Percentiles rank a stretch among this genome's conserved stretches.
phyloP scores from a whole-genome alignment of 352 stramenopile genomes.

The Phytophthora hibernalis region DNA sequence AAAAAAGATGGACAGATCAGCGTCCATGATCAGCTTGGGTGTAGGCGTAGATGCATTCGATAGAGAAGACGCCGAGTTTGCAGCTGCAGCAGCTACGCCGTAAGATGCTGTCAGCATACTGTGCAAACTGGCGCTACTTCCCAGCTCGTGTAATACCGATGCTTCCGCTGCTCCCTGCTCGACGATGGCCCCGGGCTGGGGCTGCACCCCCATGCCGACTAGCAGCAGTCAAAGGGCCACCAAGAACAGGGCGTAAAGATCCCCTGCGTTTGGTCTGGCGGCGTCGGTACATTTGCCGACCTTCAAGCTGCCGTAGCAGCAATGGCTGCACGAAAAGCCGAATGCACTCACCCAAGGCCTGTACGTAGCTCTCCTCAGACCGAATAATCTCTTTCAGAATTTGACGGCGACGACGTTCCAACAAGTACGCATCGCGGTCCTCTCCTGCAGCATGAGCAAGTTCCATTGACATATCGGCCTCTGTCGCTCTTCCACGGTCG shows the following conservation, averaged over 20 bases:
- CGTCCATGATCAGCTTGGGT: conserved; percentile 78
- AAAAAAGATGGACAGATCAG: conserved; percentile 89
- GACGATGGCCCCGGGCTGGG: conserved; percentile 27
- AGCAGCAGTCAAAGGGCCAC: conserved; percentile 30
- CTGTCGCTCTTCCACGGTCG: conserved; percentile 36
- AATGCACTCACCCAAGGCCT: conserved; percentile 85
- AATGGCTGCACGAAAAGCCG: conserved; percentile 85
- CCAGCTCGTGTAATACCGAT: conserved; percentile 43
- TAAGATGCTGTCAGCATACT: conserved; percentile 47
- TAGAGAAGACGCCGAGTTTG: conserved; percentile 35
- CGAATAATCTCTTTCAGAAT: conserved; percentile 88
- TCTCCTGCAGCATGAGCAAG: conserved; percentile 32
- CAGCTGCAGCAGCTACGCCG: conserved; percentile 32
- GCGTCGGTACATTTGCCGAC: conserved; percentile 67
- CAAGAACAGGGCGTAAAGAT: conserved; percentile 57
- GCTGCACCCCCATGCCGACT: conserved; percentile 1
- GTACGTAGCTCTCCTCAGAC: conserved; percentile 86
- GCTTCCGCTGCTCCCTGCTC: conserved; percentile 43
- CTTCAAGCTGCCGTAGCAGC: conserved; percentile 80
- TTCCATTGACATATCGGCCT: conserved; percentile 44
- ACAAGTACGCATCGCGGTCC: conserved; percentile 61
- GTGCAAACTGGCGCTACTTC: conserved; percentile 58
- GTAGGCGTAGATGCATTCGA: conserved; percentile 27
- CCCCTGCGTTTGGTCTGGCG: conserved; percentile 74
- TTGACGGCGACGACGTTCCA: conserved; percentile 69